A percentile compares a stretch with the other conserved stretches of the same genome.
phyloP scores from a whole-genome alignment of 108 stramenopile species.

The Discostella stelligeroides region DNA sequence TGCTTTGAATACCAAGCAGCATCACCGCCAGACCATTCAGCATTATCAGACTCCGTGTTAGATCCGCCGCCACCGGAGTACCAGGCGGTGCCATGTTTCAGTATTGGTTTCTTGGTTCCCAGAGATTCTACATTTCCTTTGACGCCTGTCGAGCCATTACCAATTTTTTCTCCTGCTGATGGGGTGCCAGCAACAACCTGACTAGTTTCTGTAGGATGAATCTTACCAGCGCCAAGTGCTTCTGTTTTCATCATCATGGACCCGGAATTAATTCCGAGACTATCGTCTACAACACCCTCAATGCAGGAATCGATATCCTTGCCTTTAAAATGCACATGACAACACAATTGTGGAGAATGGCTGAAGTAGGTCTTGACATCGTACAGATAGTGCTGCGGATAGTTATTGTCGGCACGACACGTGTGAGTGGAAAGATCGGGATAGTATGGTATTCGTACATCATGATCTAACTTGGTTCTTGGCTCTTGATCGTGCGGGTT shows the following conservation, averaged over 20 bases:
- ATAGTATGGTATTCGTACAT: constrained; percentile 30
- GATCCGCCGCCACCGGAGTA: not conserved
- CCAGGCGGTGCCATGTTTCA: constrained; percentile 4
- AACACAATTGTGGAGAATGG: constrained; percentile 32
- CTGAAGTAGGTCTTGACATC: constrained; percentile 39
- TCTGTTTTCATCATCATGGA: constrained; percentile 3
- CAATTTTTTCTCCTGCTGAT: not conserved
- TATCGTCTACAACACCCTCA: not conserved
- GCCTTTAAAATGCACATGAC: constrained; percentile 28
- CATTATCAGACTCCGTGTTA: not conserved
- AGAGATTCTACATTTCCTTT: not conserved
- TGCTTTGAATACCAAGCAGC: not conserved
- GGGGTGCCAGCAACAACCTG: not conserved
- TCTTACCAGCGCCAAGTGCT: not conserved
- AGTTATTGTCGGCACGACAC: constrained; percentile 33
- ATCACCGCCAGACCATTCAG: not conserved
- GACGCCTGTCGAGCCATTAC: not conserved
- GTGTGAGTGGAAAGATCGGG: constrained; percentile 21
- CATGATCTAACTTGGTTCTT: not conserved
- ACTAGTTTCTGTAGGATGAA: not conserved
- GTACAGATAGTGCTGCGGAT: constrained; percentile 42
- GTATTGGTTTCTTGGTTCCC: constrained; percentile 26
- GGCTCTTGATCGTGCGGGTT: not conserved
- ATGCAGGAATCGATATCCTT: constrained; percentile 14
- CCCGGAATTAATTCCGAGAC: not conserved